phyloP scores from a whole-genome alignment of 345 rosid species.

The Pugionium dolabratum region DNA sequence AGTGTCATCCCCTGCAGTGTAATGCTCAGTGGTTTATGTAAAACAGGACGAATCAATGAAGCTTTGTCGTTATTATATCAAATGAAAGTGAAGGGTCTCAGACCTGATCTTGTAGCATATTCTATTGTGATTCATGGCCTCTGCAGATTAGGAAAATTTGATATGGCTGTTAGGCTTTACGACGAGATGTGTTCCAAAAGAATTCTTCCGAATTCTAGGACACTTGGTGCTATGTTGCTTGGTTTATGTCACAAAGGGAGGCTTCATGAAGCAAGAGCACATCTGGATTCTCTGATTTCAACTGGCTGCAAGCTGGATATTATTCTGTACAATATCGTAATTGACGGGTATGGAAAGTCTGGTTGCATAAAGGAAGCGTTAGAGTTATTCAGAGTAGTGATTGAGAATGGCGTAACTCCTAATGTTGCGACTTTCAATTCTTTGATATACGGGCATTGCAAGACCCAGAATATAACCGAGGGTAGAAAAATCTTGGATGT shows the following conservation, averaged over 20 bases:
- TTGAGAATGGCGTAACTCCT: slow-evolving; percentile 54
- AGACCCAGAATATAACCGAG: slow-evolving; percentile 41
- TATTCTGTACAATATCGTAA: slow-evolving; percentile 65
- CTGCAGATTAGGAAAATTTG: slow-evolving; percentile 68
- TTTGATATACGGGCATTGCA: slow-evolving; percentile 64
- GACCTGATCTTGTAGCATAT: slow-evolving; percentile 61
- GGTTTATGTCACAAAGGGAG: slow-evolving; percentile 60
- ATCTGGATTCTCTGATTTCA: slow-evolving; percentile 52
- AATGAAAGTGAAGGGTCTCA: slow-evolving; percentile 53
- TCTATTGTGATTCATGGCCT: slow-evolving; percentile 71
- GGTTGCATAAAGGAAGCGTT: slow-evolving; percentile 60
- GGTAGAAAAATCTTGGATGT: slow-evolving; percentile 51
- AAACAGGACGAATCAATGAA: slow-evolving; percentile 52
- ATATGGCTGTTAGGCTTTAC: slow-evolving; percentile 56
- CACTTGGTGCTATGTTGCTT: slow-evolving; percentile 51
- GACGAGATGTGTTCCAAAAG: slow-evolving; percentile 50
- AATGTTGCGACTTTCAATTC: slow-evolving; percentile 65
- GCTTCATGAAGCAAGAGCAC: slow-evolving; percentile 56
- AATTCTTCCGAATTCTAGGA: slow-evolving; percentile 51
- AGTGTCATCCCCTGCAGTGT: slow-evolving; percentile 53
- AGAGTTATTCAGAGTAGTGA: slow-evolving; percentile 43
- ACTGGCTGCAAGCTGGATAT: slow-evolving; percentile 44
- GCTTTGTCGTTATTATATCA: slow-evolving; percentile 53
- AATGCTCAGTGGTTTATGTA: slow-evolving; percentile 69
- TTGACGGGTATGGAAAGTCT: slow-evolving; percentile 60